Conservation (phyloP, 192 early-diverging fungal species). For the Entomortierella parvispora region DNA sequence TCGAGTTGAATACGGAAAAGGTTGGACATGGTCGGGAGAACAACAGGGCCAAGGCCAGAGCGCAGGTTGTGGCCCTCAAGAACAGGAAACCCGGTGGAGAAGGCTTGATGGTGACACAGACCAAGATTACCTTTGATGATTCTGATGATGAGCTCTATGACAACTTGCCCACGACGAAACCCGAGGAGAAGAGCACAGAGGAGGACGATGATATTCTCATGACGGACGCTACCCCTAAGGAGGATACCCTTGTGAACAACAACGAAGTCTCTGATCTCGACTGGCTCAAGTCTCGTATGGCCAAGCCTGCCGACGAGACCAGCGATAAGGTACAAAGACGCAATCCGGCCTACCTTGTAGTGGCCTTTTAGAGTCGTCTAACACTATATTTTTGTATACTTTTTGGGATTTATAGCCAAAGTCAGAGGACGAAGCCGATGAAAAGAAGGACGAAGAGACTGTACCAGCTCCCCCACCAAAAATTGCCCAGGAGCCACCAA, state of each 20-base stretch:
- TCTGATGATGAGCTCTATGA: slow-evolving; percentile 84
- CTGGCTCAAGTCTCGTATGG: slow-evolving; percentile 75
- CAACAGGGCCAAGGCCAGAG: slow-evolving; percentile 45
- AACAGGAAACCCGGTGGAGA: slow-evolving; percentile 72
- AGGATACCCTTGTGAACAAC: slow-evolving; percentile 51
- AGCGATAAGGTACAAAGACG: slow-evolving; percentile 22
- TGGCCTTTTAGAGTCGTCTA: too few species aligned
- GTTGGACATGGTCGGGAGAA: slow-evolving; percentile 35
- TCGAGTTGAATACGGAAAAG: slow-evolving; percentile 44
- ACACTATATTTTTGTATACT: neutral
- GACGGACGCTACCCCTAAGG: slow-evolving; percentile 60
- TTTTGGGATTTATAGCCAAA: slow-evolving; percentile 8
- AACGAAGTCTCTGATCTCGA: slow-evolving; percentile 69
- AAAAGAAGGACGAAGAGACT: slow-evolving; percentile 13
- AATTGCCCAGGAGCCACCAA: slow-evolving; percentile 38
- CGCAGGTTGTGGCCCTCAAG: slow-evolving; percentile 55
- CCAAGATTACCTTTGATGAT: slow-evolving; percentile 69
- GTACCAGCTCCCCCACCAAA: slow-evolving; percentile 22
- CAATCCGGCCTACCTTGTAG: too few species aligned
- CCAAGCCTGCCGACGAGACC: slow-evolving; percentile 45
- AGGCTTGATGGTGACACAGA: slow-evolving; percentile 66
- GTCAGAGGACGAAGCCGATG: slow-evolving; percentile 16
- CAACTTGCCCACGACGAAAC: slow-evolving; percentile 66
- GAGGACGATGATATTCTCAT: slow-evolving; percentile 45
- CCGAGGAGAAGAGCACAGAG: slow-evolving; percentile 51